Percentiles rank a stretch among this genome's conserved stretches.
Evolutionary conservation across 1,139 yeast species (phyloP).

Genomic region (Suhomyces anneliseae): DNA sequence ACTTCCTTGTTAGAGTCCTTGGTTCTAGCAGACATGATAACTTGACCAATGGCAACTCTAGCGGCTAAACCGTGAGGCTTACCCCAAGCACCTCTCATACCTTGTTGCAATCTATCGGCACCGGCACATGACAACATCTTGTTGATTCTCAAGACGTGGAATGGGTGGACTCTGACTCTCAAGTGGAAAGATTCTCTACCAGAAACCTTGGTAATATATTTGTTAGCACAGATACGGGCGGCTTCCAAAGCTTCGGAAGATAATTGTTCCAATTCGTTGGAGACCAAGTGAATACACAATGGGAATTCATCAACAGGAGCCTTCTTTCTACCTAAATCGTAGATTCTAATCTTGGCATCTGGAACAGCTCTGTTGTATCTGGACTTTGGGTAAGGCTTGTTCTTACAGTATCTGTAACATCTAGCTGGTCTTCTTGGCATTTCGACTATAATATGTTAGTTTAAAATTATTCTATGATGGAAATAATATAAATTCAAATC

Average conservation of each 20-base stretch:
- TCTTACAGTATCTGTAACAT: constrained; percentile 99
- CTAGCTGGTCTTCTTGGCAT: constrained; percentile 99
- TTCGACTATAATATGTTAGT: constrained; percentile 51
- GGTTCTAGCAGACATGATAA: constrained; percentile 97
- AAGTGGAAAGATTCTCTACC: constrained; percentile 99
- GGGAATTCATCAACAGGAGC: constrained; percentile 99
- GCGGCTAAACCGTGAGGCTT: constrained; percentile 99
- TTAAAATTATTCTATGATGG: neutral
- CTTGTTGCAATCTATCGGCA: constrained; percentile 99
- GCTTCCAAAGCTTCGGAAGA: constrained; percentile 99
- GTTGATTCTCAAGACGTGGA: constrained; percentile 99
- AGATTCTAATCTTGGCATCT: constrained; percentile 98
- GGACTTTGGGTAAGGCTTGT: constrained; percentile 99
- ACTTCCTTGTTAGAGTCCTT: constrained; percentile 97
- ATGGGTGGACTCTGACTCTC: constrained; percentile 99
- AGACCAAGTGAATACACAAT: constrained; percentile 97
- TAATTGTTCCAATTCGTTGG: constrained; percentile 98
- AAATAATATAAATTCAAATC: too few relatives aligned
- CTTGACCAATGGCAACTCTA: constrained; percentile 98
- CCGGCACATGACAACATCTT: constrained; percentile 99
- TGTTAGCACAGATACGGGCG: constrained; percentile 99
- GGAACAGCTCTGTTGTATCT: constrained; percentile 99
- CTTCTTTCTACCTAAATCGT: constrained; percentile 99
- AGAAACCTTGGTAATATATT: constrained; percentile 94
- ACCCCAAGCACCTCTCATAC: constrained; percentile 99